Evolutionary conservation across 805 yeast species (phyloP).

Genomic region (Candida sakaeoensis): DNA sequence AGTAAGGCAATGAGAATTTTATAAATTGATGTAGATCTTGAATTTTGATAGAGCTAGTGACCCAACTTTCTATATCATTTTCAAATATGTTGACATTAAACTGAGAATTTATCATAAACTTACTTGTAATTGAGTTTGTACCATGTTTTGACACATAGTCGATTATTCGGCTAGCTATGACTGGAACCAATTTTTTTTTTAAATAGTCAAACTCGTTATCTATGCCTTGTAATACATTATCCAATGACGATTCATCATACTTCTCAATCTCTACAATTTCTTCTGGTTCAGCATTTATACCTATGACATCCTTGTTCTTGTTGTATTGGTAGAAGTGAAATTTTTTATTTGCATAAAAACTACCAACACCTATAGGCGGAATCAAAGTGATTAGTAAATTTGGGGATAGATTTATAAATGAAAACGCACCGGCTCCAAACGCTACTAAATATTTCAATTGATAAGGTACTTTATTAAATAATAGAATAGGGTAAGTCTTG

Average conservation of each 20-base stretch:
- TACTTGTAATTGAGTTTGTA: constrained; percentile 6
- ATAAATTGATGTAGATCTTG: constrained; percentile 20
- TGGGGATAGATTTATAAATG: constrained; percentile 34
- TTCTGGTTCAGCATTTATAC: background rate
- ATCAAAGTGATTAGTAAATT: constrained; percentile 30
- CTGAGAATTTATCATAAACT: constrained; percentile 31
- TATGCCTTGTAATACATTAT: constrained; percentile 30
- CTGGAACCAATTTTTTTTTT: constrained; percentile 22
- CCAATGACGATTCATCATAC: constrained; percentile 32
- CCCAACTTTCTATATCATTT: constrained; percentile 24
- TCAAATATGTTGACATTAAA: constrained; percentile 21
- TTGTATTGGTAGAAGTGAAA: constrained; percentile 11
- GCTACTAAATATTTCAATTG: constrained; percentile 26
- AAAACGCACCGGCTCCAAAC: constrained; percentile 22
- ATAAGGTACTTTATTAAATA: constrained; percentile 27
- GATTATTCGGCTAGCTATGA: constrained; percentile 23
- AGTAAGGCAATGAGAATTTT: constrained; percentile 33
- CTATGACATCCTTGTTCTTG: background rate
- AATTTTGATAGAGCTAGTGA: constrained; percentile 15
- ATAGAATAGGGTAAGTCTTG: constrained; percentile 18
- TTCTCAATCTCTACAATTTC: constrained; percentile 17
- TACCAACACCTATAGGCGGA: constrained; percentile 33
- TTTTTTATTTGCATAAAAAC: constrained; percentile 20
- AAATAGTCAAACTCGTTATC: constrained; percentile 37
- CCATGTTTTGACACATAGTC: constrained; percentile 21